Evolutionary conservation across 2,329 filamentous ascomycete genomes (phyloP).

Genomic region (Byssothecium circinans): DNA sequence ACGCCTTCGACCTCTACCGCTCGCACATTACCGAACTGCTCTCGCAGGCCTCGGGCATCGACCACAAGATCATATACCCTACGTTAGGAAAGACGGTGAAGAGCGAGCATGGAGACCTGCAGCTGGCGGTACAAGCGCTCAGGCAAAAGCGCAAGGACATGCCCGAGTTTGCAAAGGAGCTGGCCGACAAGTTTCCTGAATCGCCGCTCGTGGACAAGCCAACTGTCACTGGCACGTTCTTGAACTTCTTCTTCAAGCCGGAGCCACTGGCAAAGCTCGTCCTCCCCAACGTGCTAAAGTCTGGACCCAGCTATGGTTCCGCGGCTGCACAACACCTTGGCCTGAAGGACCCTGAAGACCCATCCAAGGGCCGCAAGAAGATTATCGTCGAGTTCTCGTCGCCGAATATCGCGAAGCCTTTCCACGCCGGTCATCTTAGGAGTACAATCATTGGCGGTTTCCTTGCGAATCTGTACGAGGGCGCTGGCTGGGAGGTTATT

Average conservation of each 20-base stretch:
- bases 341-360: constrained; percentile 63
- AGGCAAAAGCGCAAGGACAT: constrained; percentile 69
- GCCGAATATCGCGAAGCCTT: constrained; percentile 84
- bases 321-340: constrained; percentile 55
- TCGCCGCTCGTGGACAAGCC: constrained; percentile 74
- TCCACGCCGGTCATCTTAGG: constrained; percentile 73
- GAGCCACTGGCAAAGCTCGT: constrained; percentile 65
- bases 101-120: constrained; percentile 80
- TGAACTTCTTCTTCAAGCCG: constrained; percentile 81
- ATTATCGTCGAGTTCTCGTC: constrained; percentile 81
- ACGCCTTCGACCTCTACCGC: constrained; percentile 79
- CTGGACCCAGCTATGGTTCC: constrained; percentile 64
- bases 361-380: constrained; percentile 63
- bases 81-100: constrained; percentile 77
- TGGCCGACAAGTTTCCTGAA: constrained; percentile 67
- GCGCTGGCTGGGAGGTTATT: constrained; percentile 69
- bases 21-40: constrained; percentile 73
- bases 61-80: constrained; percentile 70
- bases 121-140: constrained; percentile 77
- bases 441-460: constrained; percentile 78
- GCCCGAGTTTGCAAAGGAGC: constrained; percentile 57
- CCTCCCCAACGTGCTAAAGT: constrained; percentile 68
- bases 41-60: constrained; percentile 69
- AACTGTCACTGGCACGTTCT: constrained; percentile 65
- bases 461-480: constrained; percentile 68